These are phyloP conservation scores for Talaromyces stipitatus DNA, from an alignment of 495 filamentous ascomycete species.

Conservation along the genomic window DNA sequence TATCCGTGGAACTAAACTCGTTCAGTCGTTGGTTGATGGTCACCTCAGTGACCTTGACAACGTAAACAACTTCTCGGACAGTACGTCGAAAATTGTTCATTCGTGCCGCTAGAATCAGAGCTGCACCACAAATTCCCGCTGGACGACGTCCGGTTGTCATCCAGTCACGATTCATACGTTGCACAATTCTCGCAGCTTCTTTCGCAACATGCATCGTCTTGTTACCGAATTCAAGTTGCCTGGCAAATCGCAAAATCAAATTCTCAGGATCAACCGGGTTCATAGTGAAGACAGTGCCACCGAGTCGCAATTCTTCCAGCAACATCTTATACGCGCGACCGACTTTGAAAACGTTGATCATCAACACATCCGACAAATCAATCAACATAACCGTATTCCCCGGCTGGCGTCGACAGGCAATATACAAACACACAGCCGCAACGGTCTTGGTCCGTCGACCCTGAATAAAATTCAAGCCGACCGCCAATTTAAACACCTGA, in stretches of 20 bases:
- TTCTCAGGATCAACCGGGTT: conserved; percentile 69
- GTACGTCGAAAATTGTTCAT: conserved; percentile 97
- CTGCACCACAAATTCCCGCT: conserved; percentile 89
- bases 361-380: conserved; percentile 82
- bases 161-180: conserved; percentile 93
- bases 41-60: conserved; percentile 87
- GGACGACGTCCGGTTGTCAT: conserved; percentile 89
- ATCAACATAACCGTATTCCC: conserved; percentile 72
- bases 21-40: conserved; percentile 84
- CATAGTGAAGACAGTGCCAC: conserved; percentile 40
- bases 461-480: conserved; percentile 70
- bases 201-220: conserved; percentile 72
- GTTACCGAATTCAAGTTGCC: conserved; percentile 78
- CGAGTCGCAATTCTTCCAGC: conserved; percentile 53
- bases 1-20: conserved; percentile 80
- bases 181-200: conserved; percentile 75
- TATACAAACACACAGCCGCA: conserved; percentile 78
- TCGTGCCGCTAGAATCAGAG: conserved; percentile 85
- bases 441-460: conserved; percentile 81
- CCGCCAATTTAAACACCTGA: conserved; percentile 70
- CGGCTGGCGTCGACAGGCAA: conserved; percentile 65
- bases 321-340: conserved; percentile 77
- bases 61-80: conserved; percentile 85
- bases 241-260: conserved; percentile 81
- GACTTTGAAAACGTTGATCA: conserved; percentile 83